Evolutionary conservation across 2,329 filamentous ascomycete genomes (phyloP), one percentile per base, ranked within the genome.

Genomic region (Thielaviopsis punctulata): DNA sequence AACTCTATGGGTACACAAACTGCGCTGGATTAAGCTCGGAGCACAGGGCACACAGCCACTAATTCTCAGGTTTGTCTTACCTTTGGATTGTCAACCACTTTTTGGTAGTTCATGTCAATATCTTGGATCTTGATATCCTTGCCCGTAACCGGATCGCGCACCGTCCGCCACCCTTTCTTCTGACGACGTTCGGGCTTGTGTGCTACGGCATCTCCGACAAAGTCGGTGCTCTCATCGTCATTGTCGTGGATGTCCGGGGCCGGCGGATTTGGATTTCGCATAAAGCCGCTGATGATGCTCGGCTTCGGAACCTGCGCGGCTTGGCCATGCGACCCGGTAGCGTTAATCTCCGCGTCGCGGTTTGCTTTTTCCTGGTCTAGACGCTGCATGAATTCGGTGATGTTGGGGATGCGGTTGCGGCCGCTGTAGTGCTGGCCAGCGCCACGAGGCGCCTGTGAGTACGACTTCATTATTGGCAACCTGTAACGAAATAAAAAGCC

Each of bases 121-220:
- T 94, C 86, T 58, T 88, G 84, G 57, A 96, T 94, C 57, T 84
- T 77, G 19, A 95, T 84, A 57, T 95, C 75, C 49, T 80, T 84
- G 19, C 88, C 88, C 0, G 90, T 95, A 0, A 86, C 86, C 0
- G 90, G 90, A 63, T 96, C 90, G 1, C 84, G 87, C 45, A 95
- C 89, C 7, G 65, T 69, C 15, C 86, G 69, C 18, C 86, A 87
- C 33, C 88, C 80, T 53, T 69, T 64, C 48, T 68, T 66, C 45
- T 59, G 68, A 48, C 66, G 67, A 41, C 61, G 39, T 62, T 59
- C 8, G 62, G 57, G 0, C 68, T 61, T 13, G 56, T 56, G 48
- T 66, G 63, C 45, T 13, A 48, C 51, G 25, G 67, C 63, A 55
- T 79, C 72, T 12, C 70, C 67, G 39, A 65, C 61, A 15, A 67